These are phyloP conservation scores for Trypanosomatidae sp. DNA, from an alignment of 208 protist species.

Conservation along the genomic window DNA sequence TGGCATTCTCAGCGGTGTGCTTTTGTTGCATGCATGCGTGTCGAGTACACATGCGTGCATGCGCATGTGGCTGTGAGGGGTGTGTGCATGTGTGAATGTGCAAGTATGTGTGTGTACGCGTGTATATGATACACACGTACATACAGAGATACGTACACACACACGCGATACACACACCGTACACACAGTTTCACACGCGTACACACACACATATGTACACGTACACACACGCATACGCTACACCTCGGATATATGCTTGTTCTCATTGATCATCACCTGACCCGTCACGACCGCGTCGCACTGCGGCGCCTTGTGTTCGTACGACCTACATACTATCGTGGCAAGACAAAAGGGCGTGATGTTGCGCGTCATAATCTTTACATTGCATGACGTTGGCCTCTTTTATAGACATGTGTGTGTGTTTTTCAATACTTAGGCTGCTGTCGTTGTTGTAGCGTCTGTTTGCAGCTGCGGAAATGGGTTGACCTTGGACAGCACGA, in stretches of 20 bases:
- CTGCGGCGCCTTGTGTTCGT: too few relatives aligned
- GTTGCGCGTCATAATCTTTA: not conserved
- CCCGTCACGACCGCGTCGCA: not conserved
- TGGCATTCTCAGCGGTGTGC: slow-evolving; percentile 14
- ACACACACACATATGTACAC: slow-evolving; percentile 1
- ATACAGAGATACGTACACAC: too few relatives aligned
- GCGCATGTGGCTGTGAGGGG: too few relatives aligned
- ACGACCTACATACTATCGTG: too few relatives aligned
- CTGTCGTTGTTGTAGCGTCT: not conserved
- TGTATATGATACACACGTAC: too few relatives aligned
- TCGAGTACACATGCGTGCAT: too few relatives aligned
- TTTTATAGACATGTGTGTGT: not conserved
- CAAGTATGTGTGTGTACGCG: too few relatives aligned
- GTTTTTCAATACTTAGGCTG: not conserved
- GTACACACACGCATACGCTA: not conserved
- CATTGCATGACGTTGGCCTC: not conserved
- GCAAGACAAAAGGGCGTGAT: not conserved
- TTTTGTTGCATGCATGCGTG: too few relatives aligned
- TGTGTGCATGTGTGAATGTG: too few relatives aligned
- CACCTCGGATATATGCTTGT: slow-evolving; percentile 50
- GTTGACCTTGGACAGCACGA: slow-evolving; percentile 54
- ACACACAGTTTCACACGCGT: slow-evolving; percentile 8
- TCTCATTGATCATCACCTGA: slow-evolving; percentile 29
- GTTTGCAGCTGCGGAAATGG: slow-evolving; percentile 42
- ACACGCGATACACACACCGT: too few relatives aligned